Conservation (phyloP, 768 basidiomycete genomes). For the Coprinopsis cinerea region DNA sequence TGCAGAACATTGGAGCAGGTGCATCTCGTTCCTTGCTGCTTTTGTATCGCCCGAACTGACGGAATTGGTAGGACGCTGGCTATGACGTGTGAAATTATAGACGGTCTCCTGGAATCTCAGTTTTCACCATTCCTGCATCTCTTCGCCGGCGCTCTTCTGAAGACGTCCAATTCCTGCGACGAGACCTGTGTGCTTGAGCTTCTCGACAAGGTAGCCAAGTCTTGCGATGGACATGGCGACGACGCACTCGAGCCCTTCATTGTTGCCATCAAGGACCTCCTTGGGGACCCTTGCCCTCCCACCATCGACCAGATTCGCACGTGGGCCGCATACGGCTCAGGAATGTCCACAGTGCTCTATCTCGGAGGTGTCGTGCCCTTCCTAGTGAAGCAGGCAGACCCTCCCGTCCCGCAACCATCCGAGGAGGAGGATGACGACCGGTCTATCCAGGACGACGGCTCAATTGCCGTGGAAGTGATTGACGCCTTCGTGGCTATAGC, state of each 20-base stretch:
- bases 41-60: neutral
- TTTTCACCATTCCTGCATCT: neutral
- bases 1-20: neutral
- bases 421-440: neutral
- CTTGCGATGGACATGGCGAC: neutral
- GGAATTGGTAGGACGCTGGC: neutral
- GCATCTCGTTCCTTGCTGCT: neutral
- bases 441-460: neutral
- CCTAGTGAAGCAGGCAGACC: neutral
- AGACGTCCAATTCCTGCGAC: neutral
- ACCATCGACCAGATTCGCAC: neutral
- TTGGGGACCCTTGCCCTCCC: neutral
- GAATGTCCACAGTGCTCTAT: slow-evolving; percentile 12
- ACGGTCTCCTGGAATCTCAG: neutral
- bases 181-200: neutral
- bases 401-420: neutral
- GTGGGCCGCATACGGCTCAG: neutral
- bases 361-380: slow-evolving; percentile 8
- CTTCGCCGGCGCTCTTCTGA: neutral
- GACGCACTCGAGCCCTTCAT: neutral
- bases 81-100: neutral
- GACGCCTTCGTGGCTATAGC: neutral
- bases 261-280: neutral
- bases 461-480: neutral
- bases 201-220: neutral